phyloP scores from a whole-genome alignment of 306 rosid species.

The Oemleria cerasiformis region DNA sequence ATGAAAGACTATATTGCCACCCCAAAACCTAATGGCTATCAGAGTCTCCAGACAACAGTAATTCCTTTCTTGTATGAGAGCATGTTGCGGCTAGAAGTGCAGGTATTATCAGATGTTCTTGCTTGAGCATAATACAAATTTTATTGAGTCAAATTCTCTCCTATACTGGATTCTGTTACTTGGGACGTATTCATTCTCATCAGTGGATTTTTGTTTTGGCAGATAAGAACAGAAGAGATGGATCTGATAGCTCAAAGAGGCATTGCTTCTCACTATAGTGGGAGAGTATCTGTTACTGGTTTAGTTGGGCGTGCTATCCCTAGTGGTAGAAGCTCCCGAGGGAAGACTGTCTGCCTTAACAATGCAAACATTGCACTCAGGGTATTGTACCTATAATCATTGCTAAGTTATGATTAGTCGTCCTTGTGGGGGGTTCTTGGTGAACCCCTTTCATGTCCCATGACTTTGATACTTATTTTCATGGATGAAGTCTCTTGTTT shows the following conservation, averaged over 20 bases:
- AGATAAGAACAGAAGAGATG: slow-evolving; percentile 98
- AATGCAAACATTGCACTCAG: slow-evolving; percentile 98
- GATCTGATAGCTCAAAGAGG: slow-evolving; percentile 98
- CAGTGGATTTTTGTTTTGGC: slow-evolving; percentile 30
- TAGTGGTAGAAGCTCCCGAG: slow-evolving; percentile 66
- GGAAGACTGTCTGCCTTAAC: slow-evolving; percentile 82
- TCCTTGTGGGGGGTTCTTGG: slow-evolving; percentile 29
- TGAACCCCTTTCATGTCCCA: slow-evolving; percentile 15
- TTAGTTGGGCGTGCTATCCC: slow-evolving; percentile 68
- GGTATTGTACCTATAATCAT: slow-evolving; percentile 44
- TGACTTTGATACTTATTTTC: slow-evolving; percentile 34
- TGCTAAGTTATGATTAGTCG: slow-evolving; percentile 22
- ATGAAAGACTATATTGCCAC: slow-evolving; percentile 97
- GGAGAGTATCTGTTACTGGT: slow-evolving; percentile 62
- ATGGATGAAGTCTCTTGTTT: slow-evolving; percentile 34
- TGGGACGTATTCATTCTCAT: slow-evolving; percentile 3
- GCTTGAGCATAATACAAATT: slow-evolving; percentile 2
- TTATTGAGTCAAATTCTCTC: neutral
- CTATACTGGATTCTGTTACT: neutral
- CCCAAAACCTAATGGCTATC: slow-evolving; percentile 97
- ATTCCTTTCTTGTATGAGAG: slow-evolving; percentile 96
- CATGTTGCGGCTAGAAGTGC: slow-evolving; percentile 92
- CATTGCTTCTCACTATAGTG: slow-evolving; percentile 96
- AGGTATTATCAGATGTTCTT: slow-evolving; percentile 48
- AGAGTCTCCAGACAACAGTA: slow-evolving; percentile 92